A percentile compares a stretch with the other conserved stretches of the same genome.
Conservation (phyloP, 371 early-diverging fungal species). For the Mucor velutinosus region DNA sequence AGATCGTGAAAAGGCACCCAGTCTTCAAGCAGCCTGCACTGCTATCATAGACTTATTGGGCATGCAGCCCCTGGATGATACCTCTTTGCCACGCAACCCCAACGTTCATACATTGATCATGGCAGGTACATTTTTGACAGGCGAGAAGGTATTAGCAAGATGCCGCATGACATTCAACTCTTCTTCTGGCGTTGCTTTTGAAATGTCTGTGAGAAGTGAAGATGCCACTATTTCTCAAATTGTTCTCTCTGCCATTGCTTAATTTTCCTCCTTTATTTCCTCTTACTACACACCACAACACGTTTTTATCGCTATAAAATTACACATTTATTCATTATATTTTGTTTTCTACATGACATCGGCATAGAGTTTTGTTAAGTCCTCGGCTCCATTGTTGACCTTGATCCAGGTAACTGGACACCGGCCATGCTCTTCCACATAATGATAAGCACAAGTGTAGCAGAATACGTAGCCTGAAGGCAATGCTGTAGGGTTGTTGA, state of each 20-base stretch:
- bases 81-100: constrained; percentile 69
- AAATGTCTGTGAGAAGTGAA: constrained; percentile 82
- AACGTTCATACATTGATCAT: constrained; percentile 86
- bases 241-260: constrained; percentile 76
- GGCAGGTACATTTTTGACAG: constrained; percentile 87
- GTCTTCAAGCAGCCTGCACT: constrained; percentile 63
- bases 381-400: constrained; percentile 39
- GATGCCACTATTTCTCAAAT: constrained; percentile 69
- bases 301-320: background rate
- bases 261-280: constrained; percentile 3
- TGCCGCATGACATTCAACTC: constrained; percentile 89
- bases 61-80: constrained; percentile 82
- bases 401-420: constrained; percentile 77
- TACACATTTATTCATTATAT: background rate
- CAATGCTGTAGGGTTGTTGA: constrained; percentile 85
- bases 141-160: constrained; percentile 71
- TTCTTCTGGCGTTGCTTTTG: constrained; percentile 87
- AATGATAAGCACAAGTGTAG: constrained; percentile 77
- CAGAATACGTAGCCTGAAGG: constrained; percentile 86
- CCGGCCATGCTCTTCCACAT: constrained; percentile 62
- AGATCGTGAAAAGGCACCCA: constrained; percentile 67
- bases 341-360: constrained; percentile 32
- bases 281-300: background rate
- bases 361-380: constrained; percentile 64
- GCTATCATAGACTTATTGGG: constrained; percentile 78